Evolutionary conservation across 2,329 filamentous ascomycete genomes (phyloP).

Genomic region (Ophiostoma montium): DNA sequence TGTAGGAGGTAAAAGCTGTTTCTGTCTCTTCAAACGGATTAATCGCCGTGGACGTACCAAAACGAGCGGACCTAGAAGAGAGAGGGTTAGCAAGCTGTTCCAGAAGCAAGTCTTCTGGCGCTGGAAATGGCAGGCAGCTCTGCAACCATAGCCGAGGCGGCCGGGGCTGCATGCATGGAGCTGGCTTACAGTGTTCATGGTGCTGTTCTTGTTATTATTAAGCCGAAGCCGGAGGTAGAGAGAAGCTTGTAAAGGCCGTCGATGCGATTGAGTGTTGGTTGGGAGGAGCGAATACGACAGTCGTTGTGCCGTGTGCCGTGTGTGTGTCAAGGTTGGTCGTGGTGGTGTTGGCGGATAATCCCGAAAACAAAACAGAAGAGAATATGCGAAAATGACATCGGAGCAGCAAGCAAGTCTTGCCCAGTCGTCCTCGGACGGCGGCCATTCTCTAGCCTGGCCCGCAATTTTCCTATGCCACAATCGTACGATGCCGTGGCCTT

Average conservation of each 20-base stretch:
- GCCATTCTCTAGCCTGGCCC: neutral
- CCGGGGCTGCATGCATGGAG: neutral
- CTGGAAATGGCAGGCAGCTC: no score
- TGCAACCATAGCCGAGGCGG: neutral
- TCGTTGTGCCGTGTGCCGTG: neutral
- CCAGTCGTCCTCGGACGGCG: no score
- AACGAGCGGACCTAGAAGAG: constrained; percentile 10
- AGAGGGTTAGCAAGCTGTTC: no score
- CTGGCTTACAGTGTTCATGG: constrained; percentile 13
- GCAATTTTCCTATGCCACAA: constrained; percentile 3
- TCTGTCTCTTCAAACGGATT: no score
- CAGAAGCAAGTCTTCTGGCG: no score
- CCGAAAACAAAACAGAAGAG: no score
- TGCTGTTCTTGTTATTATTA: neutral
- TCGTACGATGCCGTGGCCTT: constrained; percentile 2
- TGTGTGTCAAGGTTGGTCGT: no score
- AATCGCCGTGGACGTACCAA: constrained; percentile 1
- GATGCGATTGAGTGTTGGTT: neutral
- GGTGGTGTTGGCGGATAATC: no score
- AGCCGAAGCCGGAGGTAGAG: neutral
- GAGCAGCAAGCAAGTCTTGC: no score
- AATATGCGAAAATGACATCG: no score
- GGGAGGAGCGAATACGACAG: neutral
- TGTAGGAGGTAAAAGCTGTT: no score
- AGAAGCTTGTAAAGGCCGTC: neutral